Evolutionary conservation across 495 filamentous ascomycete species (phyloP).

Genomic region (Hypomontagnella monticulosa): DNA sequence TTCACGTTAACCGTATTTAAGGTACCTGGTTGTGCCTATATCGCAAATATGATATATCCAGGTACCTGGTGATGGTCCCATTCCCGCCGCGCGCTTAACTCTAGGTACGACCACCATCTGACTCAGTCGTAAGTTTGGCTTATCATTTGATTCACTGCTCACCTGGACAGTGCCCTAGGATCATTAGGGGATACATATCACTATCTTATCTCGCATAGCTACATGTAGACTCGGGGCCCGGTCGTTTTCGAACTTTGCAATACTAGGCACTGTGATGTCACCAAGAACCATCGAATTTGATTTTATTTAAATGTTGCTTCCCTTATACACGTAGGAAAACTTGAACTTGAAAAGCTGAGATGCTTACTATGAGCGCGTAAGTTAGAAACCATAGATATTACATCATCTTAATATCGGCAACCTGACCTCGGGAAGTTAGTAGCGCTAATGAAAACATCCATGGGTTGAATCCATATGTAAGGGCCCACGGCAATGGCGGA

Average conservation of each 20-base stretch:
- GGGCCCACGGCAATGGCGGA: too few species aligned
- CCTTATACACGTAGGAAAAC: neutral
- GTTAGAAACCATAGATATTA: too few species aligned
- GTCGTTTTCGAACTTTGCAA: neutral
- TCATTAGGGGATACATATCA: neutral
- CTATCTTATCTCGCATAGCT: conserved; percentile 7
- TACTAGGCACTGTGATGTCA: neutral
- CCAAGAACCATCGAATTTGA: neutral
- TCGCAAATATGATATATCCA: neutral
- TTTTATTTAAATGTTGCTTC: neutral
- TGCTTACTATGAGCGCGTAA: too few species aligned
- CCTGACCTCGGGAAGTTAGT: too few species aligned
- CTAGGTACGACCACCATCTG: conserved; percentile 10
- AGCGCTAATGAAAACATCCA: too few species aligned
- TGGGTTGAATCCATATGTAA: too few species aligned
- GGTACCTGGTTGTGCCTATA: too few species aligned
- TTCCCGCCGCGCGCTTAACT: neutral
- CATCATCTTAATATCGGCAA: too few species aligned
- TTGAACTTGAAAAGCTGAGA: neutral
- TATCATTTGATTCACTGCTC: conserved; percentile 12
- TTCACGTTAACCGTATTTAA: too few species aligned
- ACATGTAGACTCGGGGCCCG: neutral
- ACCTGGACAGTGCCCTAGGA: too few species aligned
- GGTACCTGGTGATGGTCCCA: neutral
- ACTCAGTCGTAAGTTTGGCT: conserved; percentile 25